phyloP scores from a whole-genome alignment of 2,329 filamentous ascomycete species.

The Monosporascus ibericus region DNA sequence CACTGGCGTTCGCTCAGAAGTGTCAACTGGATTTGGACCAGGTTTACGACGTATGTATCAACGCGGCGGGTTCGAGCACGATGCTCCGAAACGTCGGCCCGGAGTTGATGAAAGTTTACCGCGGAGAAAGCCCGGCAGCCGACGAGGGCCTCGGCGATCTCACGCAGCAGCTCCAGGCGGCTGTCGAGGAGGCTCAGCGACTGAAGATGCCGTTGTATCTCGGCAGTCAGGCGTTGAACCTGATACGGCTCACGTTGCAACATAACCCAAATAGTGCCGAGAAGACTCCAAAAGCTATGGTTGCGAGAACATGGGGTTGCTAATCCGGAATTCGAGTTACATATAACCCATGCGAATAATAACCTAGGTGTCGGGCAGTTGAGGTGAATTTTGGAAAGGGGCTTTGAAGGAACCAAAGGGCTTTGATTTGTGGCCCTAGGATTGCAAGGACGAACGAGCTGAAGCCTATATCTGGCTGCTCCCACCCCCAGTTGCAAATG shows the following conservation, averaged over 20 bases:
- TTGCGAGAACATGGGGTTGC: conserved; percentile 21
- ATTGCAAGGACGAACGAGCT: too few relatives aligned
- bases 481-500: too few relatives aligned
- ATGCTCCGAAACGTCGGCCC: conserved; percentile 32
- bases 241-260: conserved; percentile 27
- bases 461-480: too few relatives aligned
- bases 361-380: too few relatives aligned
- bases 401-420: too few relatives aligned
- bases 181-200: conserved; percentile 35
- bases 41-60: conserved; percentile 38
- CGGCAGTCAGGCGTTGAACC: conserved; percentile 32
- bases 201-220: conserved; percentile 35
- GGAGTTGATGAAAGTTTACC: conserved; percentile 31
- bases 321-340: too few relatives aligned
- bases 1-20: conserved; percentile 33
- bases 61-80: conserved; percentile 37
- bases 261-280: conserved; percentile 11
- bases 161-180: conserved; percentile 28
- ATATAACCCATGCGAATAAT: too few relatives aligned
- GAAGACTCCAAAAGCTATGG: conserved; percentile 14
- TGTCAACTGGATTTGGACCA: conserved; percentile 39
- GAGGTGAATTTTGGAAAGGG: too few relatives aligned
- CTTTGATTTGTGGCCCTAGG: too few relatives aligned
- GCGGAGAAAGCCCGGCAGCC: conserved; percentile 14
- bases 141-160: conserved; percentile 22